Conservation (phyloP, 371 early-diverging fungal genomes). For the Apophysomyces elegans region DNA sequence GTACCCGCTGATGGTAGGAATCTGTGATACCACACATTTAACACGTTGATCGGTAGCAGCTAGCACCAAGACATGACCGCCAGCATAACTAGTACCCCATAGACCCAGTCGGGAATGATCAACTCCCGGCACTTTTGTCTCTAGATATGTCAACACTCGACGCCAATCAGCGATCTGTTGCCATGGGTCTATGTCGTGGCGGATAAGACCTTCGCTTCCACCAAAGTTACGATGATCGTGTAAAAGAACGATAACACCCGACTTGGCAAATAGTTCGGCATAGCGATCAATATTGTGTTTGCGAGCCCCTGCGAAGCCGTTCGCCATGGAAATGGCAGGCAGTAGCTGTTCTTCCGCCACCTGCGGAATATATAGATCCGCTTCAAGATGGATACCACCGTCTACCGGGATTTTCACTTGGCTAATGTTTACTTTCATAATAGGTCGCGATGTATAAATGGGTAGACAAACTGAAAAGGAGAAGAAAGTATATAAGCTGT, state of each 20-base stretch:
- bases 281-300: neutral
- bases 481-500: too few species aligned
- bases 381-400: neutral
- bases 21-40: neutral
- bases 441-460: neutral
- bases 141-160: neutral
- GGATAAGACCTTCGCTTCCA: neutral
- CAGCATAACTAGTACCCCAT: slow-evolving; percentile 2
- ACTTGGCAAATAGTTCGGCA: neutral
- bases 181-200: slow-evolving; percentile 2
- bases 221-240: slow-evolving; percentile 5
- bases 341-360: neutral
- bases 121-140: neutral
- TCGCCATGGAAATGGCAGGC: neutral
- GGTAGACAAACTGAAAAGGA: too few species aligned
- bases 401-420: neutral
- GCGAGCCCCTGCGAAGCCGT: slow-evolving; percentile 1
- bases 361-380: slow-evolving; percentile 1
- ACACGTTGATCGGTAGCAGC: slow-evolving; percentile 1
- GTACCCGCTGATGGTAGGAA: neutral
- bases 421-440: neutral
- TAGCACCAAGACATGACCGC: neutral
- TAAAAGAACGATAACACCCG: neutral
- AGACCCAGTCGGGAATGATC: neutral
- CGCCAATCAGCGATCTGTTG: slow-evolving; percentile 6